Evolutionary conservation across 768 basidiomycete genomes (phyloP).

Genomic region (Boletus pseudopeckii): DNA sequence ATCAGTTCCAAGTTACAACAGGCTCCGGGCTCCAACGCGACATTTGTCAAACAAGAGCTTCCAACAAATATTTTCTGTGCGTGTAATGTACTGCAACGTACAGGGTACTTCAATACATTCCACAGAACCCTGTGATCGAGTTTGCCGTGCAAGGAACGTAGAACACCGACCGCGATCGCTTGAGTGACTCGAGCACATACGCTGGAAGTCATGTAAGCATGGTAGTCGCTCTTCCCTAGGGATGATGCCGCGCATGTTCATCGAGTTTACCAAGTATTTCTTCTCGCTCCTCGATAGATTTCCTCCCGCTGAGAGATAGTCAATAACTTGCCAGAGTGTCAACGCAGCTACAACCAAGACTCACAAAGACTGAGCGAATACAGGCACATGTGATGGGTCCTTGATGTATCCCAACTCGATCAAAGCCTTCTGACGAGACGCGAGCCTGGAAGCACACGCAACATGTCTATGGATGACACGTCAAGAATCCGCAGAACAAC

Average conservation of each 20-base stretch:
- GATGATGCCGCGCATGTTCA: conserved; percentile 19
- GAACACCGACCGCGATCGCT: neutral
- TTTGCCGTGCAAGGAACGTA: neutral
- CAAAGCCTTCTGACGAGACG: conserved; percentile 55
- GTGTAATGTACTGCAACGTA: neutral
- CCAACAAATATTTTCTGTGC: neutral
- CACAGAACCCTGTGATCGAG: neutral
- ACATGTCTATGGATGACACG: neutral
- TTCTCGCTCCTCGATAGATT: conserved; percentile 40
- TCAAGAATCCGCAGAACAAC: neutral
- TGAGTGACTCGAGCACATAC: neutral
- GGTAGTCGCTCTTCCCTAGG: neutral
- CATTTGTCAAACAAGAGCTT: neutral
- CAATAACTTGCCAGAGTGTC: neutral
- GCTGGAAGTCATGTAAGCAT: neutral
- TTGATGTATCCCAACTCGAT: conserved; percentile 60
- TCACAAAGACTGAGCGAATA: conserved; percentile 67
- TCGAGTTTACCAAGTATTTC: conserved; percentile 44
- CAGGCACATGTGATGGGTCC: conserved; percentile 45
- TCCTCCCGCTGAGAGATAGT: conserved; percentile 34
- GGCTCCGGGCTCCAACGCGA: too few relatives aligned
- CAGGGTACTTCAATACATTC: neutral
- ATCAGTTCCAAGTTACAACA: too few relatives aligned
- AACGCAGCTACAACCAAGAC: conserved; percentile 23
- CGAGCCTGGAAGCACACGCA: conserved; percentile 38